Evolutionary conservation across 202 grass and related monocot genomes (phyloP).

Genomic region (Brachypodium distachyon): DNA sequence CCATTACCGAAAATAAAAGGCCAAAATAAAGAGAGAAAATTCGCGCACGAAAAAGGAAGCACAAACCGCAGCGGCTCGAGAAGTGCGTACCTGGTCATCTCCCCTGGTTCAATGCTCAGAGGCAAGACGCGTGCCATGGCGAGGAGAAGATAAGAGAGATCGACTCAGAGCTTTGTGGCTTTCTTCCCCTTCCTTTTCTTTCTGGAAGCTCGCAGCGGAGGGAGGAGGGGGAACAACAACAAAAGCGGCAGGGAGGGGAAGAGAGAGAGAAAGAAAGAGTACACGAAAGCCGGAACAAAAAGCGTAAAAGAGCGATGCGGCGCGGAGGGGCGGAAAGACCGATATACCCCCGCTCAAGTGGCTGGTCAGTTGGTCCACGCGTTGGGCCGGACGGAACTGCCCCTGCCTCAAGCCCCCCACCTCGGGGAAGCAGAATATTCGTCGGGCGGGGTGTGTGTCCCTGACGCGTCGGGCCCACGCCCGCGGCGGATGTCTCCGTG

Average conservation of each 20-base stretch:
- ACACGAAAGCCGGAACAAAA: neutral
- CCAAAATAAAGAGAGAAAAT: neutral
- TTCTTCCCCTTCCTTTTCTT: neutral
- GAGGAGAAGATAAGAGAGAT: neutral
- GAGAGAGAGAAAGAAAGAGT: neutral
- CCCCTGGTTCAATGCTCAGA: constrained; percentile 19
- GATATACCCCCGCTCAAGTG: neutral
- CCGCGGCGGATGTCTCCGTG: neutral
- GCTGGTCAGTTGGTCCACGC: neutral
- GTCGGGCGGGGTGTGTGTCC: neutral
- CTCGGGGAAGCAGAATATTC: constrained; percentile 12
- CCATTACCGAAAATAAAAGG: neutral
- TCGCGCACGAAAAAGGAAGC: neutral
- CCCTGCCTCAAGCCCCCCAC: neutral
- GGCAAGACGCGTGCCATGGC: constrained; percentile 34
- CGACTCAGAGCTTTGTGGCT: neutral
- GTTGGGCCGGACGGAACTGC: constrained; percentile 12
- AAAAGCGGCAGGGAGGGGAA: neutral
- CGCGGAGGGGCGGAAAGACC: neutral
- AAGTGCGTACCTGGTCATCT: constrained; percentile 19
- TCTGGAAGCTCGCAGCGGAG: neutral
- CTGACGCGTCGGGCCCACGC: neutral
- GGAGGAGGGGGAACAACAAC: neutral
- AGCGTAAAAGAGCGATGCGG: neutral
- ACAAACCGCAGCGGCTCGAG: neutral